These are phyloP conservation scores for Xylaria cubensis DNA, from an alignment of 495 filamentous ascomycete genomes.

Conservation along the genomic window DNA sequence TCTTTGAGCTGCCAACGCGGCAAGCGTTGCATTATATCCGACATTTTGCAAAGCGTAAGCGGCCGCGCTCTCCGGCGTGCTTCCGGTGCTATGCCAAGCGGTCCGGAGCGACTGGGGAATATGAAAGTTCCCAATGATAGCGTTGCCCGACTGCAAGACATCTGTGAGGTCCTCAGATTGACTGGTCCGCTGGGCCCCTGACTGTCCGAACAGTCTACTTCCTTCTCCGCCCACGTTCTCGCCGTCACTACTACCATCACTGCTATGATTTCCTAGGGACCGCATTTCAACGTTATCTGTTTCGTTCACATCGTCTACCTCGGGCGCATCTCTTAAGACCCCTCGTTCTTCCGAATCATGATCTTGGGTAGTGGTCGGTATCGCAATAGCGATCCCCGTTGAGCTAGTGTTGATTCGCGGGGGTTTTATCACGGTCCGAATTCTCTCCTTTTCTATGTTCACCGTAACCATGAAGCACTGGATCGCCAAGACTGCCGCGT, in stretches of 20 bases:
- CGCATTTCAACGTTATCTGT: slow-evolving; percentile 59
- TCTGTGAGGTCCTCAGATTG: slow-evolving; percentile 60
- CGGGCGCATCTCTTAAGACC: slow-evolving; percentile 58
- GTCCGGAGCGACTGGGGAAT: slow-evolving; percentile 69
- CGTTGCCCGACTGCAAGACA: slow-evolving; percentile 69
- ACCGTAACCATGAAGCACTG: slow-evolving; percentile 79
- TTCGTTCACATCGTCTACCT: slow-evolving; percentile 46
- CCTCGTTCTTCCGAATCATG: slow-evolving; percentile 86
- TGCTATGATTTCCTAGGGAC: slow-evolving; percentile 39
- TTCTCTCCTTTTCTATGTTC: slow-evolving; percentile 69
- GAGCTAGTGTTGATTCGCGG: slow-evolving; percentile 30
- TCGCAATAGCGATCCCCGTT: slow-evolving; percentile 28
- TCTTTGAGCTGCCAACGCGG: slow-evolving; percentile 52
- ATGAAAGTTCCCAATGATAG: slow-evolving; percentile 71
- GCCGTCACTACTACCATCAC: slow-evolving; percentile 40
- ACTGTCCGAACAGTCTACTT: slow-evolving; percentile 53
- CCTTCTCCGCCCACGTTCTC: slow-evolving; percentile 47
- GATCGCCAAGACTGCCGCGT: slow-evolving; percentile 67
- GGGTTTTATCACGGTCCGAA: slow-evolving; percentile 51
- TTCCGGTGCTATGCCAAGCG: slow-evolving; percentile 61
- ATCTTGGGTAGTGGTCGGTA: slow-evolving; percentile 60
- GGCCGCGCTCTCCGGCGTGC: slow-evolving; percentile 52
- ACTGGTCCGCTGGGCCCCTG: slow-evolving; percentile 36
- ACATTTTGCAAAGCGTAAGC: slow-evolving; percentile 58
- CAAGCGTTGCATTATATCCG: slow-evolving; percentile 55